Base-by-base conservation (phyloP, 768 basidiomycete species). In the Tylopilus balloui region DNA sequence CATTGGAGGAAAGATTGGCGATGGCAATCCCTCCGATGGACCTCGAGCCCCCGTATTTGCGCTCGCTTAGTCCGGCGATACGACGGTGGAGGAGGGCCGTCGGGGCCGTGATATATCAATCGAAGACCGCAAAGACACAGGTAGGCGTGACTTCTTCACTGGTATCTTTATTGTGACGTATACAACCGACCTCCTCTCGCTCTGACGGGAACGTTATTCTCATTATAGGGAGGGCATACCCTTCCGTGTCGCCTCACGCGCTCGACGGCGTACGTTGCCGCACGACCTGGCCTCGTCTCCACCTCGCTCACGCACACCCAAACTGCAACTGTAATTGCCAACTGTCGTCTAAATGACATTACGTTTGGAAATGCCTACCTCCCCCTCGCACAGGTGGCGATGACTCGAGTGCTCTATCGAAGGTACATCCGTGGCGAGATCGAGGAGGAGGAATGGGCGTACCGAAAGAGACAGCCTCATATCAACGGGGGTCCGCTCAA, bases 291-390 rank as follows among this genome's bases (percentile, higher is more conserved):
- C 32, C 17, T 24, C 9, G 29, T 62, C 10, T 34, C 44, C 8
- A 50, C 42, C 25, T 48, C 53, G 3, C 69, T 74, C 41, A 61
- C 70, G 1, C 38, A 44, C 1, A 58, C 66, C 11, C 61, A 67
- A 37, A 72, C 70, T 6, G 45, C 51, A 9, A 38, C 39, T 1
- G 69, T 80, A 32, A 48, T 69, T 1, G 40, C 47, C n/a, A 71
- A 61, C 20, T 81, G 80, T 53, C 74, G 72, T 35, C 55, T 62
- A 25, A 58, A 75, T 13, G 23, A 5, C 3, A 1, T 81, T n/a
- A 80, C 78, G 0, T 76, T 83, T 31, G 80, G 81, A 1, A 72
- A 73, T 42, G 77, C 71, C 3, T 73, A 70, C 35, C 71, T 77
- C 4, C 67, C 77, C 3, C 67, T 83, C 17, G 73, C 68, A 3